Evolutionary conservation across 352 stramenopile species (phyloP), one percentile per base, ranked within the genome.

Genomic region (Sclerospora graminicola): DNA sequence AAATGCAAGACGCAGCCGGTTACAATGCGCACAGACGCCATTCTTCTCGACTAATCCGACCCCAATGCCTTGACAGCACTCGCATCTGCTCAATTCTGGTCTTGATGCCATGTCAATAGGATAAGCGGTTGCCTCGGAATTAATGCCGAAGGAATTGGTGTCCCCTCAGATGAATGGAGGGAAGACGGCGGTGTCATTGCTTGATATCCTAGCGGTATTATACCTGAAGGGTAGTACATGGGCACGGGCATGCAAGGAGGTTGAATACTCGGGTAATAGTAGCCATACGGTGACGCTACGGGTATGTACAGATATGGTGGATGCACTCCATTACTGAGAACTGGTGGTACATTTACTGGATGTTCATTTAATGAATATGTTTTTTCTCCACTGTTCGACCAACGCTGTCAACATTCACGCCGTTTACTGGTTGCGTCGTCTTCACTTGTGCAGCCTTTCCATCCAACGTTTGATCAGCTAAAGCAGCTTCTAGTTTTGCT

Each of bases 1-100:
- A 38, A 86, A 84, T 10, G 72, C 74, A 31, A 83, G 69, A 1
- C 62, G 61, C 31, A 86, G 51, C 2, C 74, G 70, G 32, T 86
- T 84, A 51, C 74, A 86, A 46, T 86, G 70, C 9, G 62, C 63
- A 27, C 74, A 86, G 7, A 76, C 54, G 5, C 70, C 74, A 33
- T 86, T 86, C 59, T 82, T 82, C 54, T 86, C 68, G 4, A 77
- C 69, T 16, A 86, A 32, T 2, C 59, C 68, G 11, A 86, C 70
- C 10, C 74, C 66, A 35, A 68, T 47, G 6, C 74, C 70, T 8
- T 58, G 47, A 23, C 74, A 86, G 47, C 56, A 58, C 14, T 82
- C 63, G 23, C 74, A 86, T 14, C 48, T 61, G 32, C 62, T 76
- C 18, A 83, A 34, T 19, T 67, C 45, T 14, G 65, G 53, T 15